Percentiles rank a stretch among this genome's conserved stretches.
These are phyloP conservation scores for Ceratobasidium sp. DNA, from an alignment of 1,284 basidiomycete species.

Conservation along the genomic window DNA sequence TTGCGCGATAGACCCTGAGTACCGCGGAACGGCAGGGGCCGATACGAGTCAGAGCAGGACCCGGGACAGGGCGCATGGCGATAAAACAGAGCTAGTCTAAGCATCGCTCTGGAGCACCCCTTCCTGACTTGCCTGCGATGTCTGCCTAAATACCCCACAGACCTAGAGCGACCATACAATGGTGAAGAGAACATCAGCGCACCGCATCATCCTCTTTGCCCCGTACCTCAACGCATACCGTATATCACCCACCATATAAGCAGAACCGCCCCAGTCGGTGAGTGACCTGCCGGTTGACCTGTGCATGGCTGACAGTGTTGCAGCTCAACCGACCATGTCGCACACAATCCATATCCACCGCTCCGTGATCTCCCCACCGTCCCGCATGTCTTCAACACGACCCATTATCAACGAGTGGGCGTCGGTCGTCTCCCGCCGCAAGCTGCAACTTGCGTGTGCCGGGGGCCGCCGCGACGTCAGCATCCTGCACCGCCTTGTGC, in stretches of 20 bases:
- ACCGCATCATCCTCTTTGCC: slow-evolving; percentile 16
- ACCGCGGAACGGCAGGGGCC: neutral
- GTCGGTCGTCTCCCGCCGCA: slow-evolving; percentile 59
- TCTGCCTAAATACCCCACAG: slow-evolving; percentile 14
- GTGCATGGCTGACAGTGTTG: neutral
- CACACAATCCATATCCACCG: slow-evolving; percentile 38
- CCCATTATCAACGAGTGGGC: slow-evolving; percentile 50
- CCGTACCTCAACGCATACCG: slow-evolving; percentile 27
- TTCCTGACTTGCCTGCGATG: slow-evolving; percentile 1
- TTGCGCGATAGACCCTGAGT: slow-evolving; percentile 24
- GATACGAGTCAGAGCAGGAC: slow-evolving; percentile 11
- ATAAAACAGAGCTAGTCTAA: slow-evolving; percentile 1
- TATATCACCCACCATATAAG: neutral
- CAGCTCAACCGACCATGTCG: slow-evolving; percentile 40
- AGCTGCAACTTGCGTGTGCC: slow-evolving; percentile 67
- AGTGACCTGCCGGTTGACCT: neutral
- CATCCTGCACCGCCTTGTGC: slow-evolving; percentile 82
- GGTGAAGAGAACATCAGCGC: slow-evolving; percentile 12
- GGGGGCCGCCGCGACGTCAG: slow-evolving; percentile 63
- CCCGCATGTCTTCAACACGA: slow-evolving; percentile 39
- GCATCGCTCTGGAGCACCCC: slow-evolving; percentile 2
- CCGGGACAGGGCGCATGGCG: neutral
- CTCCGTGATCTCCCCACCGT: slow-evolving; percentile 40
- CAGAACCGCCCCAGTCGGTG: slow-evolving; percentile 9
- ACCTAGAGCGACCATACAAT: slow-evolving; percentile 15